Evolutionary conservation across 2,329 filamentous ascomycete species (phyloP).

Genomic region (Dactylellina cionopaga): DNA sequence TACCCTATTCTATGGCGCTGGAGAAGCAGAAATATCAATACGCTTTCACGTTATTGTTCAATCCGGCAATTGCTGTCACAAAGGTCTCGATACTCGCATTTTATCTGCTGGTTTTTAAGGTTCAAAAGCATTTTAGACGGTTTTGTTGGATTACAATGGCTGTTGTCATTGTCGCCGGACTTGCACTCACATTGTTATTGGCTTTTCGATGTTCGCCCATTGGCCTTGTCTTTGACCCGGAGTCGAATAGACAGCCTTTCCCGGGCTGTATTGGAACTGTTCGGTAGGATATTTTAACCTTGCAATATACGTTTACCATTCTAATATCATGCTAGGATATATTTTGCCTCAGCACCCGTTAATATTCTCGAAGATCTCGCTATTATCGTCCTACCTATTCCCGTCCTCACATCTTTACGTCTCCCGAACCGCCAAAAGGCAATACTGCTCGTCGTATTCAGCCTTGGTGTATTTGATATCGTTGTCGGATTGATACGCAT

Average conservation of each 20-base stretch:
- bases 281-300: constrained; percentile 29
- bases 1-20: constrained; percentile 50
- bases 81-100: constrained; percentile 94
- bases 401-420: constrained; percentile 85
- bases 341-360: constrained; percentile 80
- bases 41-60: constrained; percentile 65
- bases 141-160: constrained; percentile 82
- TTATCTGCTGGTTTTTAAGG: constrained; percentile 83
- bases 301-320: constrained; percentile 51
- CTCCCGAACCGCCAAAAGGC: constrained; percentile 86
- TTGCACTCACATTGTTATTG: constrained; percentile 84
- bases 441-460: constrained; percentile 85
- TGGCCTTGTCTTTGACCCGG: constrained; percentile 70
- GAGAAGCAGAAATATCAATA: constrained; percentile 48
- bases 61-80: constrained; percentile 87
- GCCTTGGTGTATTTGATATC: constrained; percentile 85
- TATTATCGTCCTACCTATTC: constrained; percentile 86
- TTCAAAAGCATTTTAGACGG: constrained; percentile 78
- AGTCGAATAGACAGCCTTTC: constrained; percentile 49
- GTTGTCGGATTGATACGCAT: constrained; percentile 89
- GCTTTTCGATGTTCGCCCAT: constrained; percentile 85
- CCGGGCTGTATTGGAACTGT: constrained; percentile 49
- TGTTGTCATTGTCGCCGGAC: constrained; percentile 80
- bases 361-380: constrained; percentile 92
- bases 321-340: constrained; percentile 73